phyloP scores from a whole-genome alignment of 1,284 basidiomycete genomes.

The Boletus putidus region DNA sequence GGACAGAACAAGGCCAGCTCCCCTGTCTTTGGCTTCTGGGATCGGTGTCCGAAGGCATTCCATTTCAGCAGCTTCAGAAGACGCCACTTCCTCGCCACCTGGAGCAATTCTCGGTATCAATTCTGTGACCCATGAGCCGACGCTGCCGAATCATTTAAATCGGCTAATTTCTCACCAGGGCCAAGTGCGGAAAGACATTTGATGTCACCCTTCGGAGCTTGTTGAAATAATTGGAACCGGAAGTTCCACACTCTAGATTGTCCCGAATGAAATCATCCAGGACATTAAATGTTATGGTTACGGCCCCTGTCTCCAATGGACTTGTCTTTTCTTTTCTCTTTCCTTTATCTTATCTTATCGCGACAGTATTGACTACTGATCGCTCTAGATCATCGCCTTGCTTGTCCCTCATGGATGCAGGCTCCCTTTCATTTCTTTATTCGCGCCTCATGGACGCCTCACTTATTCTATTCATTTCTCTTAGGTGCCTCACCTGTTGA shows the following conservation, averaged over 20 bases:
- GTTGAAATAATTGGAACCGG: slow-evolving; percentile 28
- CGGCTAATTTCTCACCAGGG: slow-evolving; percentile 9
- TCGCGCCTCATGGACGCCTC: too few species aligned
- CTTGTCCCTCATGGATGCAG: too few species aligned
- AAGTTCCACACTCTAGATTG: slow-evolving; percentile 32
- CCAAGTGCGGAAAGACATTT: slow-evolving; percentile 23
- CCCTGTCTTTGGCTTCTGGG: neutral
- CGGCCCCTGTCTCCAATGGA: too few species aligned
- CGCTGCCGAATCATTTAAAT: too few species aligned
- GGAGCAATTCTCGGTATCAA: slow-evolving; percentile 14
- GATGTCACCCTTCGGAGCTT: slow-evolving; percentile 29
- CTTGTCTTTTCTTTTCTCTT: too few species aligned
- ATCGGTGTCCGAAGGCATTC: neutral
- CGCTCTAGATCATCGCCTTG: too few species aligned
- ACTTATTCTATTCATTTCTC: too few species aligned
- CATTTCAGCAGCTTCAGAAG: slow-evolving; percentile 9
- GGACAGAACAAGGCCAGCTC: slow-evolving; percentile 18
- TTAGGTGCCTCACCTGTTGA: too few species aligned
- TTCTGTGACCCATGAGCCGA: neutral
- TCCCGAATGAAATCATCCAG: slow-evolving; percentile 34
- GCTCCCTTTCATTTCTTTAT: too few species aligned
- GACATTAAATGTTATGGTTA: slow-evolving; percentile 31
- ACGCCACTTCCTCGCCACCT: slow-evolving; percentile 3
- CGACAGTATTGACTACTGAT: too few species aligned
- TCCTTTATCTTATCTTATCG: too few species aligned